A percentile compares a stretch with the other conserved stretches of the same genome.
phyloP scores from a whole-genome alignment of 495 filamentous ascomycete species.

The Penicillium paradoxum region DNA sequence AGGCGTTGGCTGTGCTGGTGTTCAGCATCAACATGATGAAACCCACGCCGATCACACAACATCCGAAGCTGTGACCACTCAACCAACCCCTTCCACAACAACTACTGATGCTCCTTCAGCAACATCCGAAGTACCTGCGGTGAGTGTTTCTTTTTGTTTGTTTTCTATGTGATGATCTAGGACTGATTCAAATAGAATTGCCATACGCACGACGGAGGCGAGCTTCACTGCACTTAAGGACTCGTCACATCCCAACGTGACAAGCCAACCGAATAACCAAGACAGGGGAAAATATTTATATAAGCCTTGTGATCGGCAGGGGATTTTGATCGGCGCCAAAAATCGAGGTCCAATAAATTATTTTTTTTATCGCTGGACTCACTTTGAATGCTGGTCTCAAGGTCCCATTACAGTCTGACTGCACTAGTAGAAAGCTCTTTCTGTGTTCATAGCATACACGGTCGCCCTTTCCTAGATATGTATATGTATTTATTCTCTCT shows the following conservation, averaged over 20 bases:
- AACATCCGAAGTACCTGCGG: conserved; percentile 18
- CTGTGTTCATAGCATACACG: too few relatives aligned
- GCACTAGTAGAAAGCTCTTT: too few relatives aligned
- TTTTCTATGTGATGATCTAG: neutral
- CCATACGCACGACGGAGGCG: conserved; percentile 31
- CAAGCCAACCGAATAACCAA: neutral
- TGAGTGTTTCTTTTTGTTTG: conserved; percentile 7
- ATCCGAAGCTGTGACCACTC: neutral
- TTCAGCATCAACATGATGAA: conserved; percentile 14
- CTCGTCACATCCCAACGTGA: neutral
- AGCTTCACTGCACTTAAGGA: conserved; percentile 24
- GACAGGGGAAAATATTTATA: too few relatives aligned
- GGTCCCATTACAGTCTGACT: too few relatives aligned
- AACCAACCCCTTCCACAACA: neutral
- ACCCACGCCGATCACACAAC: conserved; percentile 1
- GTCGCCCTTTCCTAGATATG: too few relatives aligned
- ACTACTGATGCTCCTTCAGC: conserved; percentile 4
- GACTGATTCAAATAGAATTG: conserved; percentile 24
- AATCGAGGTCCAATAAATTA: too few relatives aligned
- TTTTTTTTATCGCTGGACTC: too few relatives aligned
- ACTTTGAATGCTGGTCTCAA: too few relatives aligned
- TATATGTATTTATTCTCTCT: too few relatives aligned
- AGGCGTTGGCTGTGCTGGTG: conserved; percentile 47
- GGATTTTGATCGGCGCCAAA: too few relatives aligned
- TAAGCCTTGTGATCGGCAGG: too few relatives aligned